These are phyloP conservation scores for Tolypocladium paradoxum DNA, from an alignment of 2,329 filamentous ascomycete genomes.

Conservation along the genomic window DNA sequence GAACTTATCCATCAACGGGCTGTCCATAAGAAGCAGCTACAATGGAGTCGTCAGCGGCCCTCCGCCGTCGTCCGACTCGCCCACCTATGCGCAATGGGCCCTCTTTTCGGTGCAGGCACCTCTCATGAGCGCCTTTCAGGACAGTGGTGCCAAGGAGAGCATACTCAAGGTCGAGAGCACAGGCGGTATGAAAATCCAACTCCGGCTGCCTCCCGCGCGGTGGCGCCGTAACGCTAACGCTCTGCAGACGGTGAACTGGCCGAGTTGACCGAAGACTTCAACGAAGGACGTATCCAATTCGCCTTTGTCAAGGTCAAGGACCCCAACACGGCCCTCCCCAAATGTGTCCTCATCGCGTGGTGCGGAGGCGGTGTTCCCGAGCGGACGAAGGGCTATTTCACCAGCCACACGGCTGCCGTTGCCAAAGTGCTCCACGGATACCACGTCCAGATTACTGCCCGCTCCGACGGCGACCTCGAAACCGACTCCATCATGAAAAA, in stretches of 20 bases:
- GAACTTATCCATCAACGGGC: conserved; percentile 69
- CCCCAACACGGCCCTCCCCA: conserved; percentile 78
- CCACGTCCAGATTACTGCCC: conserved; percentile 93
- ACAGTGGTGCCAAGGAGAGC: conserved; percentile 78
- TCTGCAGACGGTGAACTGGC: conserved; percentile 75
- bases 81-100: conserved; percentile 86
- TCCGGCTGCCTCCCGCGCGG: background rate
- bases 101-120: conserved; percentile 89
- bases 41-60: conserved; percentile 45
- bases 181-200: conserved; percentile 48
- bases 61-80: conserved; percentile 47
- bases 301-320: conserved; percentile 96
- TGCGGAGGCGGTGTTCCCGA: conserved; percentile 98
- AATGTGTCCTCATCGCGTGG: conserved; percentile 90
- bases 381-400: conserved; percentile 96
- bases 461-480: conserved; percentile 79
- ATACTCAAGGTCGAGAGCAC: conserved; percentile 88
- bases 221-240: conserved; percentile 9
- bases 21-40: conserved; percentile 77
- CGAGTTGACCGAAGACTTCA: conserved; percentile 91
- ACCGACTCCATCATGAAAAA: conserved; percentile 86
- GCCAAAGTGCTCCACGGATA: conserved; percentile 92
- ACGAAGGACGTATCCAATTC: conserved; percentile 91
- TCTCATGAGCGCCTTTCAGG: conserved; percentile 86
- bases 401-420: conserved; percentile 81